Percentiles rank a stretch among this genome's conserved stretches.
phyloP scores from a whole-genome alignment of 495 filamentous ascomycete species.

The Tuber umbilicatum region DNA sequence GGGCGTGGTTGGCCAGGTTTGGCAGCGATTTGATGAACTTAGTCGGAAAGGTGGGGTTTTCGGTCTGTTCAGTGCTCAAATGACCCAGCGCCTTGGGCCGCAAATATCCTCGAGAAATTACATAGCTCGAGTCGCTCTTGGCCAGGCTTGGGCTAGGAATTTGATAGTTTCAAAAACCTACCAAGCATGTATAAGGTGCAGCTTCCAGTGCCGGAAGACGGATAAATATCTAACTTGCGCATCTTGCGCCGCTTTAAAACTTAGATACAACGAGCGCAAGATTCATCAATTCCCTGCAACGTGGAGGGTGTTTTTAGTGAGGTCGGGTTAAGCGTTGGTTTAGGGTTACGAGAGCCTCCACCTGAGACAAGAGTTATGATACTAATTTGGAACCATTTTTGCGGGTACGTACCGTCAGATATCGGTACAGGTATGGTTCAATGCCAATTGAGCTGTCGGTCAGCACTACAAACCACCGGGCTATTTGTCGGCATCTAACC shows the following conservation, averaged over 20 bases:
- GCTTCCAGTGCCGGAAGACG: neutral
- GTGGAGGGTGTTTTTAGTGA: neutral
- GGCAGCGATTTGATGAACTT: neutral
- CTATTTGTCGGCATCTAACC: neutral
- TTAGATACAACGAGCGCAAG: neutral
- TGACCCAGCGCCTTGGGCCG: neutral
- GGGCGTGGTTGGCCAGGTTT: neutral
- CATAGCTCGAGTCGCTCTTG: neutral
- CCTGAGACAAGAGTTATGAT: neutral
- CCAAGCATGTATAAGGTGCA: neutral
- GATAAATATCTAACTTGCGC: neutral
- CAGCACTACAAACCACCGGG: neutral
- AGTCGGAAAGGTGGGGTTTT: neutral
- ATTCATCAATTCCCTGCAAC: neutral
- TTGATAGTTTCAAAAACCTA: neutral
- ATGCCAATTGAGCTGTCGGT: neutral
- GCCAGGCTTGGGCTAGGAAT: neutral
- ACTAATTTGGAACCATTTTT: neutral
- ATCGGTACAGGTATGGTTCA: neutral
- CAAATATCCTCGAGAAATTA: neutral
- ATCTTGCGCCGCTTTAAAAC: neutral
- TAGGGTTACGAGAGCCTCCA: neutral
- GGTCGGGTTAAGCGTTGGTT: neutral
- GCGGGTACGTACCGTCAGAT: neutral
- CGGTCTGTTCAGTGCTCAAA: neutral